Evolutionary conservation across 225 moss, liverwort and hornwort genomes (phyloP), one percentile per base, ranked within the genome.

Genomic region (Pseudoscleropodium purum): DNA sequence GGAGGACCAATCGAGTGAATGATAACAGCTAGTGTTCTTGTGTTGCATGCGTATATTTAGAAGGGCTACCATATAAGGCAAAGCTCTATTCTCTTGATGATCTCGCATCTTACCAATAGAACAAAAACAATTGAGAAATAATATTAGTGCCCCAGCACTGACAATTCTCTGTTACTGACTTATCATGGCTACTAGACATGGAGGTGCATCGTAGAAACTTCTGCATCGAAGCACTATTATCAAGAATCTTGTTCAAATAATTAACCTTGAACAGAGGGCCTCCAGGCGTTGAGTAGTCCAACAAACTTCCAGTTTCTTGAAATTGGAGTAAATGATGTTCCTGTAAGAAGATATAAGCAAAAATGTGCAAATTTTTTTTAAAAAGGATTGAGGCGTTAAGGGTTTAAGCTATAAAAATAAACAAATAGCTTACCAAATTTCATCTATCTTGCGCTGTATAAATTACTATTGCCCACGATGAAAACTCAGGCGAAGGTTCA

Each of bases 31-130:
- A 26, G 83, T 93, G 93, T 90, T 97, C 95, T 87, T 94, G 93
- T 47, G 95, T 94, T 95, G 95, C 96, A 96, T 94, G 89, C 94
- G 92, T 59, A 93, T 86, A 88, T 97, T 95, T 37, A 95, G 95
- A 89, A 95, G 89, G 19, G 95, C 94, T 61, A 95, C 94, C 93
- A 95, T 94, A 90, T 95, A 95, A 11, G 92, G 95, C 33, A 96
- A 85, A 75, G 94, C 95, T 87, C 92, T 95, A 83, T 92, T 93
- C 86, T 95, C 96, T 87, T 95, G 94, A 87, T 91, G 88, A 88
- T 95, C 94, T 88, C 95, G 95, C 95, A 94, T 94, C 76, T 95
- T 95, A 87, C 45, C 74, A 74, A 88, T 64, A 72, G 56, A 49
- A 19, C 37, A 84, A 43, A 74, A 31, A 59, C 36, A 26, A 43